Conservation (phyloP, 352 stramenopile species). For the Pythium pectinolyticum region DNA sequence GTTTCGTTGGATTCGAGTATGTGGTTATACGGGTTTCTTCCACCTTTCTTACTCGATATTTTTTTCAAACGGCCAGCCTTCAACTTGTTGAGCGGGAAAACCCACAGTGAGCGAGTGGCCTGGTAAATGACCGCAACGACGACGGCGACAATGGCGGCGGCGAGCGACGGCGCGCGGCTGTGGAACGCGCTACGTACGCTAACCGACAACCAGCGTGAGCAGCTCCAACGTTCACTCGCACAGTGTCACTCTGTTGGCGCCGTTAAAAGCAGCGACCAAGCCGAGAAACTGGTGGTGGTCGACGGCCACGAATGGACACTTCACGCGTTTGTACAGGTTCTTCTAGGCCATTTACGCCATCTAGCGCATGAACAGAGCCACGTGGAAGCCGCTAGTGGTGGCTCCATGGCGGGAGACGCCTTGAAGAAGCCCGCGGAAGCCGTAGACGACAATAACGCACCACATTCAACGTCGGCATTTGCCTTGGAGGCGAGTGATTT, state of each 20-base stretch:
- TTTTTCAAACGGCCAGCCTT: slow-evolving; percentile 13
- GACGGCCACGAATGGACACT: slow-evolving; percentile 12
- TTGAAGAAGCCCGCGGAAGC: slow-evolving; percentile 1
- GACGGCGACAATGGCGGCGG: neutral
- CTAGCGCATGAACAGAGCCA: slow-evolving; percentile 16
- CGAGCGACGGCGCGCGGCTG: slow-evolving; percentile 1
- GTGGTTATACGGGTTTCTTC: neutral
- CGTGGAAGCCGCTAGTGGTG: neutral
- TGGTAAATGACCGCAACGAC: neutral
- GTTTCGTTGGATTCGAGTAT: too few relatives aligned
- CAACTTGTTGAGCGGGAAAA: slow-evolving; percentile 19
- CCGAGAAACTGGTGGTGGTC: neutral
- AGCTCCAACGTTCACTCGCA: slow-evolving; percentile 4
- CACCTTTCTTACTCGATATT: neutral
- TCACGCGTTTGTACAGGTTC: slow-evolving; percentile 7
- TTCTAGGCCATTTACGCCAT: slow-evolving; percentile 10
- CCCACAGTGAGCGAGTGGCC: neutral
- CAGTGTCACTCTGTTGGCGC: slow-evolving; percentile 2
- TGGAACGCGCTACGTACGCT: slow-evolving; percentile 18
- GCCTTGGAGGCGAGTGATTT: slow-evolving; percentile 9
- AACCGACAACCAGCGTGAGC: slow-evolving; percentile 8
- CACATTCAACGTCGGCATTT: too few relatives aligned
- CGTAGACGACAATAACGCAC: neutral
- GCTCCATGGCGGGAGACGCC: neutral
- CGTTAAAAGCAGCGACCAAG: neutral